A percentile compares a stretch with the other conserved stretches of the same genome.
Conservation (phyloP, 306 rosid genomes). For the Vigna unguiculata region DNA sequence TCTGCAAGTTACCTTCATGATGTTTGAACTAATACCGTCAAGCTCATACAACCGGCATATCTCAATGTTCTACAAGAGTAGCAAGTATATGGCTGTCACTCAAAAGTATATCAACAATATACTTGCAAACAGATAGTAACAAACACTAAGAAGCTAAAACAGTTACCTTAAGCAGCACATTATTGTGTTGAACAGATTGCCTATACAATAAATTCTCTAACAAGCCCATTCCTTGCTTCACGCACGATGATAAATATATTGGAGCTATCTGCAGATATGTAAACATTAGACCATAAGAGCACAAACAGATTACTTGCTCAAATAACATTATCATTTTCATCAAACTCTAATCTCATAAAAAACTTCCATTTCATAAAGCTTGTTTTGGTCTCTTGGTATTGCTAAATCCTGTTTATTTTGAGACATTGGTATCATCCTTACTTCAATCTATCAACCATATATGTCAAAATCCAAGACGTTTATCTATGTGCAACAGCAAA, state of each 20-base stretch:
- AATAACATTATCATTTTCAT: slow-evolving; percentile 24
- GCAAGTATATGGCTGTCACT: slow-evolving; percentile 40
- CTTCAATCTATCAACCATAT: slow-evolving; percentile 24
- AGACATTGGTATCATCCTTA: slow-evolving; percentile 23
- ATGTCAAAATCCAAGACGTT: slow-evolving; percentile 21
- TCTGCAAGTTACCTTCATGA: slow-evolving; percentile 72
- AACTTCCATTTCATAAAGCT: not conserved
- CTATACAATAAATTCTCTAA: slow-evolving; percentile 75
- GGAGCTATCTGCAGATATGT: slow-evolving; percentile 86
- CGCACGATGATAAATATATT: slow-evolving; percentile 88
- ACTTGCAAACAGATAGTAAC: slow-evolving; percentile 29
- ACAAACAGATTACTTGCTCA: slow-evolving; percentile 37
- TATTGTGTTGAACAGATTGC: slow-evolving; percentile 80
- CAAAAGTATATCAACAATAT: slow-evolving; percentile 40
- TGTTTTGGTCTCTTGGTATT: not conserved
- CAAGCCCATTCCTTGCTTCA: slow-evolving; percentile 92
- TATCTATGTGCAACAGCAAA: slow-evolving; percentile 9
- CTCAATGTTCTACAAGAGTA: slow-evolving; percentile 78
- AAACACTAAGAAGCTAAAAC: slow-evolving; percentile 27
- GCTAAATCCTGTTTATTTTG: slow-evolving; percentile 11
- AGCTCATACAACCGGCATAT: slow-evolving; percentile 89
- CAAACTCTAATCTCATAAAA: not conserved
- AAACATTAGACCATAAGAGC: slow-evolving; percentile 44
- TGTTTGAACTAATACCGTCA: slow-evolving; percentile 68
- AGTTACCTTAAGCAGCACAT: slow-evolving; percentile 78